Base-by-base conservation (phyloP, 768 basidiomycete species). In the Lepiota venenata region DNA sequence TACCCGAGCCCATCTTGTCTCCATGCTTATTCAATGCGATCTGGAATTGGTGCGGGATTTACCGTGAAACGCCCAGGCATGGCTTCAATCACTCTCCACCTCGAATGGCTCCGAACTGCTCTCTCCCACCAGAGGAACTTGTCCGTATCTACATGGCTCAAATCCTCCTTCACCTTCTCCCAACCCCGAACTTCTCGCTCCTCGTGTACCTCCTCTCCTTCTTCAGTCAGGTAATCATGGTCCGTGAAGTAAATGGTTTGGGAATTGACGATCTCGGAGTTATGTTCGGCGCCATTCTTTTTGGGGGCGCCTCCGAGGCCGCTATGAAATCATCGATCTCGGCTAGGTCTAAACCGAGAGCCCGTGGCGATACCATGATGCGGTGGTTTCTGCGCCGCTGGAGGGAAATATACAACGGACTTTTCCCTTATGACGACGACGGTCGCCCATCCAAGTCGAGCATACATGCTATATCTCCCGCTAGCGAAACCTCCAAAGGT, bases 161-260 rank as follows among this genome's bases (percentile, higher is more conserved):
- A 59, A 47, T 53, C 53, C 49, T 40, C n/a, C 49, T 39, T 58
- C 73, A 70, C n/a, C 67, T 79, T 5, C 67, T 79, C 4, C 76
- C 77, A 7, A 66, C 71, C 2, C 68, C 76, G 4, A 70, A 75
- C 38, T 71, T 76, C 54, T 73, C 71, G 1, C 59, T 76, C 3
- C 56, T 79, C 15, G 66, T 77, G n/a, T 78, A 77, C 57, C 64
- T 77, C 37, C 63, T 78, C 50, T 71, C 74, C 0, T 78, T 79
- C 57, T 73, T 77, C 60, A 70, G 70, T 36, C 75, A 75, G 56
- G 69, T 75, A 1, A 67, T 68, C 8, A 58, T 72, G 50, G 65
- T 66, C 11, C 55, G 59, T 11, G 70, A 70, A 29, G 73, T 71
- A 47, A 70, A 71, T 49, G 72, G 69, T 0, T 57, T 70, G 0